Percentiles rank a stretch among this genome's conserved stretches.
Evolutionary conservation across 345 rosid genomes (phyloP).

Genomic region (Citrus australasica): DNA sequence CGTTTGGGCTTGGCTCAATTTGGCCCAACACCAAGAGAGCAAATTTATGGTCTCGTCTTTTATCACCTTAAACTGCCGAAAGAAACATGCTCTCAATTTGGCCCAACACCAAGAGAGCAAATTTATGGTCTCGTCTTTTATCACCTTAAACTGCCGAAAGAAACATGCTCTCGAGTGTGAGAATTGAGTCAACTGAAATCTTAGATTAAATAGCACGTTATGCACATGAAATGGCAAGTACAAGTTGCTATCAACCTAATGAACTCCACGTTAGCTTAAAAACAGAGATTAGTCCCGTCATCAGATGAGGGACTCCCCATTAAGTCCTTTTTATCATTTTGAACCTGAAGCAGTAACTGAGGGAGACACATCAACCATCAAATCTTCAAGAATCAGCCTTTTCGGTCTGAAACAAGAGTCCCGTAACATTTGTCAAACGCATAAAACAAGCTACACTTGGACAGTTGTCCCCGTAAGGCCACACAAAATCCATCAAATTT

Average conservation of each 20-base stretch:
- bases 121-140: too few species aligned
- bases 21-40: too few species aligned
- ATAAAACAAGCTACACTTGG: not conserved
- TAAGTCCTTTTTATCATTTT: too few species aligned
- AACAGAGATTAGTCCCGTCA: not conserved
- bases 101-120: too few species aligned
- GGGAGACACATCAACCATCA: not conserved
- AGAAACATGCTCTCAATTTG: too few species aligned
- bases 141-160: too few species aligned
- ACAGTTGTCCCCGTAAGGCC: not conserved
- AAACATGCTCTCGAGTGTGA: too few species aligned
- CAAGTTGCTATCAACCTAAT: not conserved
- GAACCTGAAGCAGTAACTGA: not conserved
- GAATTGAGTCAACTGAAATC: not conserved
- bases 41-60: too few species aligned
- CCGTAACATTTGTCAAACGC: not conserved
- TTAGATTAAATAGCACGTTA: not conserved
- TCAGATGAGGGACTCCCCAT: too few species aligned
- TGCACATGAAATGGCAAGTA: not conserved
- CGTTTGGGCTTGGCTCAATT: too few species aligned
- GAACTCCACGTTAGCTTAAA: not conserved
- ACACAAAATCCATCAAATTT: not conserved
- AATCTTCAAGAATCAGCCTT: slow-evolving; percentile 22
- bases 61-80: too few species aligned
- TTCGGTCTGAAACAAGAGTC: not conserved